A percentile compares a stretch with the other conserved stretches of the same genome.
phyloP scores from a whole-genome alignment of 2,329 filamentous ascomycete species.

The Diaporthe australafricana region DNA sequence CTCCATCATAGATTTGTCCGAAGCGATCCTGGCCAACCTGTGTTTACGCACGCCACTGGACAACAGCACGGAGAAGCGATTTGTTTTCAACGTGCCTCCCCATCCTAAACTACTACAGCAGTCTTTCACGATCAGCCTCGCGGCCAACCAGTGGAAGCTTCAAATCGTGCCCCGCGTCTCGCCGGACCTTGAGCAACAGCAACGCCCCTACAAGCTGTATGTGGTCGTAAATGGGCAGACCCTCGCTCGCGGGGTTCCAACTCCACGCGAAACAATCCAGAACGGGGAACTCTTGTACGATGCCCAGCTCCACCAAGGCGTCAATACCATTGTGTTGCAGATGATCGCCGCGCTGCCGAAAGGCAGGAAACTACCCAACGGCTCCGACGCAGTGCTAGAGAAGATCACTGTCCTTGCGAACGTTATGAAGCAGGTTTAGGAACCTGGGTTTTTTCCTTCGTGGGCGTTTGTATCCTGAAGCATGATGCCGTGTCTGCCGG shows the following conservation, averaged over 20 bases:
- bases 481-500: neutral
- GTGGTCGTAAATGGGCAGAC: conserved; percentile 77
- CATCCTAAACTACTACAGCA: conserved; percentile 76
- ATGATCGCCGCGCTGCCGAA: conserved; percentile 77
- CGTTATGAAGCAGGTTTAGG: conserved; percentile 62
- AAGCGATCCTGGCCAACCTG: conserved; percentile 76
- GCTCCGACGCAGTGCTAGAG: conserved; percentile 79
- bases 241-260: conserved; percentile 61
- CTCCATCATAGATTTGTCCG: conserved; percentile 56
- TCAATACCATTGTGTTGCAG: conserved; percentile 84
- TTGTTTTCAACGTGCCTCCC: conserved; percentile 73
- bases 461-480: neutral
- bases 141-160: conserved; percentile 74
- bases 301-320: conserved; percentile 74
- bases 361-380: conserved; percentile 66
- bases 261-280: conserved; percentile 65
- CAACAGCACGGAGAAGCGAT: conserved; percentile 70
- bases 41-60: conserved; percentile 76
- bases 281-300: conserved; percentile 79
- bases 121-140: conserved; percentile 77
- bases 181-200: conserved; percentile 66
- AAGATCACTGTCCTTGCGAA: conserved; percentile 82
- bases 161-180: conserved; percentile 77
- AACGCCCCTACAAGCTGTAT: conserved; percentile 81
- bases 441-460: neutral